Evolutionary conservation across 305 asterid species (phyloP), one percentile per base, ranked within the genome.

Genomic region (Fraxinus sp.): DNA sequence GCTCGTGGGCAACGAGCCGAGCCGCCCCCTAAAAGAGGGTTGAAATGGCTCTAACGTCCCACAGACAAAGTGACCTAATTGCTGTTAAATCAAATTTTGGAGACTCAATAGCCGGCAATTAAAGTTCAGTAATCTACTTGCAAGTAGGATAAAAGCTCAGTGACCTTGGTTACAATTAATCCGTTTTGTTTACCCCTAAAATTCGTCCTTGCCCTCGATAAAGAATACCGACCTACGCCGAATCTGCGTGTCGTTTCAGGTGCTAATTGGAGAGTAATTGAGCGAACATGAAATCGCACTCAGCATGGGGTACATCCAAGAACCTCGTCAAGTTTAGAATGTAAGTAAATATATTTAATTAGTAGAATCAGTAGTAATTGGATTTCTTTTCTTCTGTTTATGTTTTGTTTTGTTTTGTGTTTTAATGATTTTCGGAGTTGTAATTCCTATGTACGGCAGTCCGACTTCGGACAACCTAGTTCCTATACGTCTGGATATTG

Each of bases 401-500:
- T 33, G 28, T 24, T 4, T 64, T 22, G 77, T 18, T n/a, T 26
- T 77, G 41, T 30, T 20, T 75, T 78, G 4, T 68, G 5, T 68
- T n/a, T 0, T 52, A 52, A 30, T 70, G 64, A 71, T 71, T 22
- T 80, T 36, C 26, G 80, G 46, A 33, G 78, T 39, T 79, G 75
- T 75, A 36, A 52, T 85, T 30, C 20, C 41, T 11, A 28, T 79
- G 78, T 10, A 5, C 32, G 80, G 74, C 95, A 96, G 99, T 79
- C 98, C 98, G 18, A 92, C 98, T 14, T 86, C 96, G 0, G 99
- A 94, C 82, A 94, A 93, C 88, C 91, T 96, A 33, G 95, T 96
- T 62, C 99, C 99, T 0, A 91, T 96, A 77, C 93, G 94, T 16
- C 88, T 94, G 68, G 98, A 96, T 85, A 89, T 96, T 77, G 98